These are phyloP conservation scores for Albophoma yamanashiensis DNA, from an alignment of 2,329 filamentous ascomycete genomes.

Conservation along the genomic window DNA sequence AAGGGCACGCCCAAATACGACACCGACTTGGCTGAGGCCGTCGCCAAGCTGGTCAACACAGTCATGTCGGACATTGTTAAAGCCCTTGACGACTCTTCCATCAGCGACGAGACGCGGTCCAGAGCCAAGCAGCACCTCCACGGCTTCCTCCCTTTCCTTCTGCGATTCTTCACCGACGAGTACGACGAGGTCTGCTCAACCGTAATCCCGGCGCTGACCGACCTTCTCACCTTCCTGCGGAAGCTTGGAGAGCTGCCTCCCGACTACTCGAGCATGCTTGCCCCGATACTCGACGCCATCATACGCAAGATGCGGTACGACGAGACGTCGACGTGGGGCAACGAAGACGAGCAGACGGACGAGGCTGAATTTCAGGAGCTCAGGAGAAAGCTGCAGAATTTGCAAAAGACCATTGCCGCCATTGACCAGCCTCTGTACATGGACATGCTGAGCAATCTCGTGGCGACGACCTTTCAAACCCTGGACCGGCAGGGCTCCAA, in stretches of 20 bases:
- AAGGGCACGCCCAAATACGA: slow-evolving; percentile 82
- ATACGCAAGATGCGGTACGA: slow-evolving; percentile 97
- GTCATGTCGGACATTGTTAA: slow-evolving; percentile 79
- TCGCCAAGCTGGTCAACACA: slow-evolving; percentile 91
- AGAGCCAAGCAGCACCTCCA: slow-evolving; percentile 76
- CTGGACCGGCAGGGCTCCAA: slow-evolving; percentile 62
- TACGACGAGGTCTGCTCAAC: slow-evolving; percentile 97
- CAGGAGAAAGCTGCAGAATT: slow-evolving; percentile 74
- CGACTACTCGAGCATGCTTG: slow-evolving; percentile 72
- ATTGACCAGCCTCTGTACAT: slow-evolving; percentile 85
- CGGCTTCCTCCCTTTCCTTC: slow-evolving; percentile 72
- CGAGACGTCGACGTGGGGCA: slow-evolving; percentile 85
- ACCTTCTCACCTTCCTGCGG: slow-evolving; percentile 82
- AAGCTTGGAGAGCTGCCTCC: slow-evolving; percentile 64
- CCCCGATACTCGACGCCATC: slow-evolving; percentile 82
- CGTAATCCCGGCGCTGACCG: slow-evolving; percentile 85
- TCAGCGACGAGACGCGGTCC: slow-evolving; percentile 52
- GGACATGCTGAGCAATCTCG: slow-evolving; percentile 74
- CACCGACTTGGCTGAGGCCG: slow-evolving; percentile 86
- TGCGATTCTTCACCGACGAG: slow-evolving; percentile 94
- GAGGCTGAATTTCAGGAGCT: slow-evolving; percentile 97
- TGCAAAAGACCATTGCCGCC: slow-evolving; percentile 86
- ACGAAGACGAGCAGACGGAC: slow-evolving; percentile 89
- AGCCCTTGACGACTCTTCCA: slow-evolving; percentile 60
- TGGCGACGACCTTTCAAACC: slow-evolving; percentile 79